Conservation (phyloP, 371 early-diverging fungal species). For the Mucor saturninus region DNA sequence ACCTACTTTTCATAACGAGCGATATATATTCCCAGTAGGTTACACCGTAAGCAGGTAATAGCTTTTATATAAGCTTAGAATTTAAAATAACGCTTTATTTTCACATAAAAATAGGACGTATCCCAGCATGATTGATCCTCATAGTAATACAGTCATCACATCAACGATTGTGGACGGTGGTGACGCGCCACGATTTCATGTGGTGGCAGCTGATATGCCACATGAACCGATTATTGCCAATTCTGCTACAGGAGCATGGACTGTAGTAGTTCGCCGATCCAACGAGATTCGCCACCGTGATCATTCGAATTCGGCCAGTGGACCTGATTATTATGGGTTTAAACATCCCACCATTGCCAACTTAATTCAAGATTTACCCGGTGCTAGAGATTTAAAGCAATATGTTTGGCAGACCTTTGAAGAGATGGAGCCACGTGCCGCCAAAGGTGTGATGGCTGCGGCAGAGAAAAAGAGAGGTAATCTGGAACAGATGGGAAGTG, state of each 20-base stretch:
- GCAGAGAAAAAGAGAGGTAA: slow-evolving; percentile 57
- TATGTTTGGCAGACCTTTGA: slow-evolving; percentile 79
- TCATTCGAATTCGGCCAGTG: slow-evolving; percentile 83
- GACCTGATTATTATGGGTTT: slow-evolving; percentile 93
- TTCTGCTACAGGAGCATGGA: slow-evolving; percentile 93
- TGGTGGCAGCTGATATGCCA: slow-evolving; percentile 79
- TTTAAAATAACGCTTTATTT: background rate
- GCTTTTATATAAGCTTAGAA: background rate
- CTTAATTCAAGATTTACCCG: slow-evolving; percentile 87
- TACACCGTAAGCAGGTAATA: slow-evolving; percentile 66
- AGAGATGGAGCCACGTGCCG: slow-evolving; percentile 56
- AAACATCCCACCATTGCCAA: slow-evolving; percentile 87
- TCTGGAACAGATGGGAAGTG: slow-evolving; percentile 57
- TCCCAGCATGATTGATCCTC: slow-evolving; percentile 77
- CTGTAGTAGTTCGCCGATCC: slow-evolving; percentile 79
- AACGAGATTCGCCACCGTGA: slow-evolving; percentile 79
- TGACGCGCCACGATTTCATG: slow-evolving; percentile 77
- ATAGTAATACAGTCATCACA: slow-evolving; percentile 66
- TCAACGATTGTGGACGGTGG: slow-evolving; percentile 86
- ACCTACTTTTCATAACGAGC: slow-evolving; percentile 85
- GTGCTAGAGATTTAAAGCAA: slow-evolving; percentile 69
- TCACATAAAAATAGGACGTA: slow-evolving; percentile 52
- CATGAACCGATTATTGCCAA: slow-evolving; percentile 70
- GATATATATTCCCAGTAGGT: slow-evolving; percentile 93
- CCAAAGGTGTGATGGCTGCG: slow-evolving; percentile 57